A percentile compares a stretch with the other conserved stretches of the same genome.
These are phyloP conservation scores for Nemania serpens DNA, from an alignment of 2,329 filamentous ascomycete genomes.

Conservation along the genomic window DNA sequence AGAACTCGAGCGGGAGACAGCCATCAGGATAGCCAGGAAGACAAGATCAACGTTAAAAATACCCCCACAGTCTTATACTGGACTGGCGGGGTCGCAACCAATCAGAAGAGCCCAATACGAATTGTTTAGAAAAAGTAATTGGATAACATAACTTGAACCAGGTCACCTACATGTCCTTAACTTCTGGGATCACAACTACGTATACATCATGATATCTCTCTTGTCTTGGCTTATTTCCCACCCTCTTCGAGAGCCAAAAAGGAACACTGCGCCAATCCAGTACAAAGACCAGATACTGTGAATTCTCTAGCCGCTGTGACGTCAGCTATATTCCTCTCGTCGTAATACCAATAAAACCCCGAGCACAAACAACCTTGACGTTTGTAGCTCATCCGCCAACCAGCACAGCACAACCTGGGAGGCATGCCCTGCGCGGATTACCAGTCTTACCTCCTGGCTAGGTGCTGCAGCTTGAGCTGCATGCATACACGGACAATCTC, in stretches of 20 bases:
- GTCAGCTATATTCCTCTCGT: background rate
- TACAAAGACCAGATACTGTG: background rate
- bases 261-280: too few relatives aligned
- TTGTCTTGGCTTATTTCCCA: background rate
- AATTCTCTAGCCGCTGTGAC: background rate
- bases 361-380: background rate
- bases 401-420: background rate
- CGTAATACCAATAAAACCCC: background rate
- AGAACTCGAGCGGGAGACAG: background rate
- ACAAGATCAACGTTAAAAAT: background rate
- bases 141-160: too few relatives aligned
- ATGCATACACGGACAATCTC: slow-evolving; percentile 10
- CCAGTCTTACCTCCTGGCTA: slow-evolving; percentile 8
- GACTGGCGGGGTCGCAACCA: slow-evolving; percentile 13
- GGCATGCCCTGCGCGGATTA: slow-evolving; percentile 16
- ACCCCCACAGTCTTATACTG: slow-evolving; percentile 4
- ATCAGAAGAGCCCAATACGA: slow-evolving; percentile 20
- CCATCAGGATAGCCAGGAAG: slow-evolving; percentile 5
- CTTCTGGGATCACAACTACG: background rate
- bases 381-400: background rate
- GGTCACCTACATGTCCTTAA: background rate
- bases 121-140: slow-evolving; percentile 11
- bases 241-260: background rate
- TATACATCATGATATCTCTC: background rate
- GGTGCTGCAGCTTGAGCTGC: slow-evolving; percentile 14